phyloP scores from a whole-genome alignment of 768 basidiomycete species.

The Rhodotorula toruloides region DNA sequence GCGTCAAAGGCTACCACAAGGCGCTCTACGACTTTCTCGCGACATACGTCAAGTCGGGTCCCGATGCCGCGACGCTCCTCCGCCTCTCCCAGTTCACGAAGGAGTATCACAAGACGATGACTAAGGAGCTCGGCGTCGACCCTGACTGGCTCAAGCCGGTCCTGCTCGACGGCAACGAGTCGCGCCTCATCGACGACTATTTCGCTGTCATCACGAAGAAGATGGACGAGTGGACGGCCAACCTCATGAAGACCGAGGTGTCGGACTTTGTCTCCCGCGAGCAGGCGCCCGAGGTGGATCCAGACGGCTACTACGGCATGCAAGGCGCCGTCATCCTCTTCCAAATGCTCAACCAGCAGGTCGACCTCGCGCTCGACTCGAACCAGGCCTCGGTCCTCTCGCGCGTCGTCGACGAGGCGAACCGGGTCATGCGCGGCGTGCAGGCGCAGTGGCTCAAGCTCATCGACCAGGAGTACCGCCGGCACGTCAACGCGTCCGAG shows the following conservation, averaged over 20 bases:
- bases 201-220: conserved; percentile 86
- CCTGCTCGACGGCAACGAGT: conserved; percentile 90
- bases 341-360: conserved; percentile 88
- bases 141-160: conserved; percentile 78
- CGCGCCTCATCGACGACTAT: conserved; percentile 89
- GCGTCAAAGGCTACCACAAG: conserved; percentile 81
- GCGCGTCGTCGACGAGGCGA: conserved; percentile 78
- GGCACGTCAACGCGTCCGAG: conserved; percentile 64
- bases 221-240: conserved; percentile 92
- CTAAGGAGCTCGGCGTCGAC: conserved; percentile 76
- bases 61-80: conserved; percentile 82
- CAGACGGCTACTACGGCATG: conserved; percentile 81
- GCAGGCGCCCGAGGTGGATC: conserved; percentile 80
- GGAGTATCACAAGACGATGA: conserved; percentile 87
- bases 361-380: conserved; percentile 90
- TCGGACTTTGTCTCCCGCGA: conserved; percentile 74
- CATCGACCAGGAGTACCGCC: conserved; percentile 78
- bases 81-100: conserved; percentile 89
- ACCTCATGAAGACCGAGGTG: conserved; percentile 86
- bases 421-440: conserved; percentile 79
- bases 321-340: conserved; percentile 92
- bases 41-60: conserved; percentile 63
- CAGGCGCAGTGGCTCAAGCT: conserved; percentile 83
- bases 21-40: conserved; percentile 69
- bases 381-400: conserved; percentile 90